These are phyloP conservation scores for Lagenidium sp. DNA, from an alignment of 352 stramenopile species.

Conservation along the genomic window DNA sequence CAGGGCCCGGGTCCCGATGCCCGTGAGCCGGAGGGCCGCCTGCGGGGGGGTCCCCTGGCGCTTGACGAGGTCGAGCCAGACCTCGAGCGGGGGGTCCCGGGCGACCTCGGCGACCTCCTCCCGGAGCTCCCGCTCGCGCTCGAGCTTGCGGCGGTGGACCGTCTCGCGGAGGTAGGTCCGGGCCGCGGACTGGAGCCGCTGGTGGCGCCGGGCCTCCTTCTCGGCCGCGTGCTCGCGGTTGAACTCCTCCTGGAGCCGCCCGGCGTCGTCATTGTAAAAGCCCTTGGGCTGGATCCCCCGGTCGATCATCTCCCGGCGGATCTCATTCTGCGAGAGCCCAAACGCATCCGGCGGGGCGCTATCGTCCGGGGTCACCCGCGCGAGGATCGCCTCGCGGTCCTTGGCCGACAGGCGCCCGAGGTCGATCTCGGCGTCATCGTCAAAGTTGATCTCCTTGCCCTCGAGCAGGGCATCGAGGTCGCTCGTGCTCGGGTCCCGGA, in stretches of 20 bases:
- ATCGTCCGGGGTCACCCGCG: conserved; percentile 56
- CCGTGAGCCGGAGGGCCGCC: conserved; percentile 40
- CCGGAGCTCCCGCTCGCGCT: conserved; percentile 56
- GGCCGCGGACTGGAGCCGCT: conserved; percentile 61
- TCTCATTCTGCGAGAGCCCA: conserved; percentile 70
- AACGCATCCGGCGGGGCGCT: conserved; percentile 58
- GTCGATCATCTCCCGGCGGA: conserved; percentile 80
- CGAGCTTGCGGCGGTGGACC: conserved; percentile 53
- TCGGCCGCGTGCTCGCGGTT: conserved; percentile 62
- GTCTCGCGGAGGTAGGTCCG: conserved; percentile 71
- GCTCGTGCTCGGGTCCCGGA: too few species aligned
- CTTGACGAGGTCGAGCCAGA: conserved; percentile 60
- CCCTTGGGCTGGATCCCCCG: conserved; percentile 76
- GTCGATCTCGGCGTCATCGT: conserved; percentile 69
- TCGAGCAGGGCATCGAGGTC: conserved; percentile 23
- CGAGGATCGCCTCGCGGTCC: conserved; percentile 66
- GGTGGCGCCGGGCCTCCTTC: conserved; percentile 45
- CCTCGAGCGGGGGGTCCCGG: conserved; percentile 51
- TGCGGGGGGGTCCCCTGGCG: conserved; percentile 39
- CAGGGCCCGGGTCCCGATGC: conserved; percentile 42
- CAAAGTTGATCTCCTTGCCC: conserved; percentile 31
- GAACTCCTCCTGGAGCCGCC: conserved; percentile 73
- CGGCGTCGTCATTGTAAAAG: conserved; percentile 80
- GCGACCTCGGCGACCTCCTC: conserved; percentile 73
- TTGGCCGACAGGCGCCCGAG: conserved; percentile 35